Base-by-base conservation (phyloP, 495 filamentous ascomycete species). In the Peziza echinospora region DNA sequence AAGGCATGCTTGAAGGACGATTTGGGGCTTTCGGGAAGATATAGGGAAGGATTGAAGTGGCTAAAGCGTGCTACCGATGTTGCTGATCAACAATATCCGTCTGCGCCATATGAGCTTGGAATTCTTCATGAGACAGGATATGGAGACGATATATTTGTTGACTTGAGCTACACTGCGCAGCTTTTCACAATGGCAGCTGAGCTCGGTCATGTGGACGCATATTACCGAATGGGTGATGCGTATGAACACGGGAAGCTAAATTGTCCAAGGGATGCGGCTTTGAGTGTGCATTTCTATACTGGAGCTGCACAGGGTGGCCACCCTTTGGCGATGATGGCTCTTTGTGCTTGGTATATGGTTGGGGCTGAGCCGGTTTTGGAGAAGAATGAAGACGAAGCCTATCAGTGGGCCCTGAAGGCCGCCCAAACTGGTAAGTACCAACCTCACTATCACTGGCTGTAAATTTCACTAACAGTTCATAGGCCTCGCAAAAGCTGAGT, bases 321-420 rank as follows among this genome's bases (percentile, higher is more conserved):
- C 60, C 69, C 84, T 0, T 69, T 79, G 37, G 89, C 85, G n/a
- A 93, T 93, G 87, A 93, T 99, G 85, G 85, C 84, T 16, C 70
- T 99, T 21, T 96, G 89, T 59, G 89, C 89, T 11, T 99, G 89
- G 89, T 99, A 94, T 61, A 77, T 99, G 63, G 81, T 96, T 7
- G 89, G 89, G 1, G 91, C 89, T 7, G 82, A 86, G 54, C 89
- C 89, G 0, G 75, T 94, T 16, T 64, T 99, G 23, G 84, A 91
- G 47, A 93, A 85, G 62, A 86, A 96, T 52, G 91, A 96, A 62
- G 77, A 78, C 45, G 89, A 99, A 62, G 89, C 89, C 2, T 96
- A 87, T 59, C 85, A 93, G 60, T 99, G 89, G 89, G 89, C 89
- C 22, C 70, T 72, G 60, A 77, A 75, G 50, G 84, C 89, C 39